These are phyloP conservation scores for Schizosaccharomyces versatilis DNA, from an alignment of 1,139 yeast species.

Conservation along the genomic window DNA sequence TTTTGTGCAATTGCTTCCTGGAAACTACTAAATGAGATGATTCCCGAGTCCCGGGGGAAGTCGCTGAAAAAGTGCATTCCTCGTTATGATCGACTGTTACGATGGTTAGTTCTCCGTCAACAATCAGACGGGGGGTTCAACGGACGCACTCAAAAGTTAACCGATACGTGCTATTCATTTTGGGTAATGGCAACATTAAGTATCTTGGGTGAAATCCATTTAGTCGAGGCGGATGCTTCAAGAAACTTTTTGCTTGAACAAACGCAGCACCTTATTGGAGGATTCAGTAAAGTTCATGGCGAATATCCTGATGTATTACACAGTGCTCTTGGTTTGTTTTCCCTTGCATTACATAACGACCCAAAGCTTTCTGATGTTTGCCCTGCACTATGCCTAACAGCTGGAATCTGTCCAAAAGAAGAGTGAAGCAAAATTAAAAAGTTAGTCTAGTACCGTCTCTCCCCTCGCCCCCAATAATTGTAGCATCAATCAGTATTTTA, in stretches of 20 bases:
- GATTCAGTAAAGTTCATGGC: constrained; percentile 50
- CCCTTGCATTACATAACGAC: constrained; percentile 13
- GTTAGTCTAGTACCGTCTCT: not conserved
- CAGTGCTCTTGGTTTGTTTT: constrained; percentile 22
- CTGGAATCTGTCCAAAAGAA: not conserved
- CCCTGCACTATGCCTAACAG: not conserved
- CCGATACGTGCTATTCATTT: constrained; percentile 82
- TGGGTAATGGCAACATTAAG: constrained; percentile 54
- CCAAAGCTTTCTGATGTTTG: not conserved
- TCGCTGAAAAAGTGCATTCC: constrained; percentile 36
- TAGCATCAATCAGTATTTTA: not conserved
- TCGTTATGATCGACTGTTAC: constrained; percentile 29
- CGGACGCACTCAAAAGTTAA: constrained; percentile 65
- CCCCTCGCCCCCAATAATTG: too few species aligned
- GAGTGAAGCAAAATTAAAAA: not conserved
- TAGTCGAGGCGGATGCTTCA: constrained; percentile 24
- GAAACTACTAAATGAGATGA: constrained; percentile 23
- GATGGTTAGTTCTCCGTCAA: constrained; percentile 15
- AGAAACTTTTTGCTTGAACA: constrained; percentile 29
- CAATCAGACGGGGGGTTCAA: constrained; percentile 34
- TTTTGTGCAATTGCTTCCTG: constrained; percentile 64
- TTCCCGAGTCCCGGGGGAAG: constrained; percentile 18
- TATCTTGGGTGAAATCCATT: constrained; percentile 19
- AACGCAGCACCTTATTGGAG: constrained; percentile 57
- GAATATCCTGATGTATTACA: constrained; percentile 33